Percentiles rank a stretch among this genome's conserved stretches.
Evolutionary conservation across 345 rosid genomes (phyloP).

Genomic region (Angophora floribunda): DNA sequence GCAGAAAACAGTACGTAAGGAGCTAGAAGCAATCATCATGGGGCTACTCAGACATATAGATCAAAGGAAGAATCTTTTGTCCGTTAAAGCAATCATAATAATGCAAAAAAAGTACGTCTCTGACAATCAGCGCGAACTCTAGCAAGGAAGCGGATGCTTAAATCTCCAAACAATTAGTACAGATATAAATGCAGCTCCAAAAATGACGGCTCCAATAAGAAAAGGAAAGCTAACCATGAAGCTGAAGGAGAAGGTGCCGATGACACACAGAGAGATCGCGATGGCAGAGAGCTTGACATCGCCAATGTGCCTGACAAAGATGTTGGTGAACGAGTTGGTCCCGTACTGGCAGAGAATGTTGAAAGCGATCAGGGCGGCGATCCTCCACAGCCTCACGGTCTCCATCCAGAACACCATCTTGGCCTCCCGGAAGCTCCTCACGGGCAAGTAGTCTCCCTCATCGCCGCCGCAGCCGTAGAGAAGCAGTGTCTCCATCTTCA

Average conservation of each 20-base stretch:
- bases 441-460: constrained; percentile 35
- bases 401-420: constrained; percentile 35
- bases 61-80: neutral
- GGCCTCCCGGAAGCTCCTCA: constrained; percentile 21
- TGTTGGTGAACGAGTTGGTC: constrained; percentile 36
- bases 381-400: constrained; percentile 51
- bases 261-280: constrained; percentile 52
- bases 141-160: neutral
- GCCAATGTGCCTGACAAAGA: constrained; percentile 65
- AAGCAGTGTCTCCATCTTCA: constrained; percentile 43
- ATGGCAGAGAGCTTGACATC: constrained; percentile 62
- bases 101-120: neutral
- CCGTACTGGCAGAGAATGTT: constrained; percentile 45
- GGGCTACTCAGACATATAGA: neutral
- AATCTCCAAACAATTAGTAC: neutral
- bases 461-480: constrained; percentile 3
- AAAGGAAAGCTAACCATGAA: constrained; percentile 33
- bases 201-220: neutral
- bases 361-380: constrained; percentile 49
- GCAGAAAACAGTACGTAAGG: neutral
- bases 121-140: neutral
- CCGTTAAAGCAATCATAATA: neutral
- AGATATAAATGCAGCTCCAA: neutral
- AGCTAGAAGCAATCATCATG: neutral
- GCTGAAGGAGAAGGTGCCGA: constrained; percentile 72